These are phyloP conservation scores for Penicillium sp. DNA, from an alignment of 2,329 filamentous ascomycete species.

Conservation along the genomic window DNA sequence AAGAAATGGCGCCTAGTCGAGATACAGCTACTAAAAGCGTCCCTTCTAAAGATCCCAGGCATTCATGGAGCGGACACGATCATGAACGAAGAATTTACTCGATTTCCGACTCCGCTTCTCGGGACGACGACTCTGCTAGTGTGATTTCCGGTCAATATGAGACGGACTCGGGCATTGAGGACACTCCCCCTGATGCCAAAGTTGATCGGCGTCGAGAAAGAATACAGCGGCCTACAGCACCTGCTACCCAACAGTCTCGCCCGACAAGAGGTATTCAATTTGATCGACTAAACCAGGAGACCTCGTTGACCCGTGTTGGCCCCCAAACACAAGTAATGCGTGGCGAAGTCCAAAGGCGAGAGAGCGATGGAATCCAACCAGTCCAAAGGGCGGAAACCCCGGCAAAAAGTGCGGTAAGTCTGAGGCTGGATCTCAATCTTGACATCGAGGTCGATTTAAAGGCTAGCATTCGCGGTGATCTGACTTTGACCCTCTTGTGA, in stretches of 20 bases:
- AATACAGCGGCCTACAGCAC: background rate
- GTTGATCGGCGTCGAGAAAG: too few species aligned
- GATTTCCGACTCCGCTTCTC: background rate
- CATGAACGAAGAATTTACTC: background rate
- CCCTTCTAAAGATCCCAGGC: background rate
- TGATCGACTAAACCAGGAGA: background rate
- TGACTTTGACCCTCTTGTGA: slow-evolving; percentile 33
- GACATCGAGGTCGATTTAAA: slow-evolving; percentile 60
- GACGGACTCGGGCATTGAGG: background rate
- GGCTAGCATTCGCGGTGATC: slow-evolving; percentile 60
- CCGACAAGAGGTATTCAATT: background rate
- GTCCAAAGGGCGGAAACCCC: background rate
- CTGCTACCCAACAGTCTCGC: background rate
- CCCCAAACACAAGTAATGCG: background rate
- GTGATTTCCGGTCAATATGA: background rate
- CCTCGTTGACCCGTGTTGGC: background rate
- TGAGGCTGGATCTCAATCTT: slow-evolving; percentile 57
- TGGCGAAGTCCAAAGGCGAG: background rate
- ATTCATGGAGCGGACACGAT: background rate
- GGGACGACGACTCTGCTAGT: background rate
- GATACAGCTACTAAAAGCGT: background rate
- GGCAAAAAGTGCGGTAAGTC: slow-evolving; percentile 35
- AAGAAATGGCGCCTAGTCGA: background rate
- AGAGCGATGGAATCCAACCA: background rate
- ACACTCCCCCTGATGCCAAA: background rate